phyloP scores from a whole-genome alignment of 2,329 filamentous ascomycete species.

The Verticillium isaacii region DNA sequence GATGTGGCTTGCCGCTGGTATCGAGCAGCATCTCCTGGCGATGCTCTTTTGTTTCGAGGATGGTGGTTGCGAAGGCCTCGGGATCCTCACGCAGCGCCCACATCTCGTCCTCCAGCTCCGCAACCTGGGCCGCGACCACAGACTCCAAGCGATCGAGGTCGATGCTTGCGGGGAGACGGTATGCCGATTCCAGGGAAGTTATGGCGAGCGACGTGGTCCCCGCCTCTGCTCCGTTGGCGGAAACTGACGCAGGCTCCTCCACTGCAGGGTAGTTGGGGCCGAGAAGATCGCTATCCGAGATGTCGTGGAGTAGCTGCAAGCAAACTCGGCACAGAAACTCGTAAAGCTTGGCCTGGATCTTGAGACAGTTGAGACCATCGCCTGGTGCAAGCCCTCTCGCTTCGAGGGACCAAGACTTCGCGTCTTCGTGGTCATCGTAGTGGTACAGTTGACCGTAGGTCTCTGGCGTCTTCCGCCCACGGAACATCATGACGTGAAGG shows the following conservation, averaged over 20 bases:
- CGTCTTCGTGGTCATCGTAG: slow-evolving; percentile 28
- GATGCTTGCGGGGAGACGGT: slow-evolving; percentile 39
- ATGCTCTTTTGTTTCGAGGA: slow-evolving; percentile 42
- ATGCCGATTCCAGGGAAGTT: slow-evolving; percentile 46
- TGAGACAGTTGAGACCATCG: slow-evolving; percentile 43
- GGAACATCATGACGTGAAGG: slow-evolving; percentile 26
- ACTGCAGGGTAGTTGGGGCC: slow-evolving; percentile 24
- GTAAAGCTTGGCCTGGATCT: slow-evolving; percentile 43
- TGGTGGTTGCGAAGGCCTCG: slow-evolving; percentile 42
- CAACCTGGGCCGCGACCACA: slow-evolving; percentile 35
- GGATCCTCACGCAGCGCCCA: slow-evolving; percentile 55
- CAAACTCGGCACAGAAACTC: slow-evolving; percentile 45
- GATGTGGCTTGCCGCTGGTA: slow-evolving; percentile 22
- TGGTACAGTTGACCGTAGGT: slow-evolving; percentile 30
- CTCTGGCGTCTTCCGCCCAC: slow-evolving; percentile 17
- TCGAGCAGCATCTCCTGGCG: slow-evolving; percentile 38
- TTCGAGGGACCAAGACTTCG: slow-evolving; percentile 28
- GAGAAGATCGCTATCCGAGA: slow-evolving; percentile 23
- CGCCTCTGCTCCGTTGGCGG: slow-evolving; percentile 16
- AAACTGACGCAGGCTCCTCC: slow-evolving; percentile 29
- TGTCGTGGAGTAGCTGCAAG: slow-evolving; percentile 45
- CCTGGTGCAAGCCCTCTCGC: slow-evolving; percentile 34
- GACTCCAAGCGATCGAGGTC: slow-evolving; percentile 39
- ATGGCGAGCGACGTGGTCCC: slow-evolving; percentile 32
- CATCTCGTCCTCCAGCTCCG: slow-evolving; percentile 46